phyloP scores from a whole-genome alignment of 208 protist genomes.

The Histomonas meleagridis region DNA sequence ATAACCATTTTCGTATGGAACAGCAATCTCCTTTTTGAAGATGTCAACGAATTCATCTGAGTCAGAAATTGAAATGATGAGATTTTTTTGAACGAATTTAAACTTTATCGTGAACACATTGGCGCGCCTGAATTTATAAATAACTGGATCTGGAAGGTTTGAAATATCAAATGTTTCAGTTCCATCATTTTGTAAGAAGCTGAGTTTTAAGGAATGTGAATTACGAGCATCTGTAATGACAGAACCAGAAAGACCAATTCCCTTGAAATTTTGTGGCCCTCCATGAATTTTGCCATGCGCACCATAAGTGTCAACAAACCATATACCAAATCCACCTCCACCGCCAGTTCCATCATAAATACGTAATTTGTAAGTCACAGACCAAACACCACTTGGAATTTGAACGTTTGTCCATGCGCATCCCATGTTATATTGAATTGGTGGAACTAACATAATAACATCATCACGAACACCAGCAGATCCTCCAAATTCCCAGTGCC shows the following conservation, averaged over 20 bases:
- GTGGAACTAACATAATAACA: background rate
- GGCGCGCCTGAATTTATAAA: background rate
- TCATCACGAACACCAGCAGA: background rate
- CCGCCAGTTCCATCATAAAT: background rate
- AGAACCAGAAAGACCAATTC: background rate
- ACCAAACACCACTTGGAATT: background rate
- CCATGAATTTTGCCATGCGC: background rate
- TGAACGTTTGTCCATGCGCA: background rate
- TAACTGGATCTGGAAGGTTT: background rate
- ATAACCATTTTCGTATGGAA: background rate
- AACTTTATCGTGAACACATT: background rate
- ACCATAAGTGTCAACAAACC: background rate
- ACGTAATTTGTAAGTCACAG: background rate
- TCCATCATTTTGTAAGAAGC: background rate
- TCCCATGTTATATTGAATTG: background rate
- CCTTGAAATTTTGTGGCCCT: background rate
- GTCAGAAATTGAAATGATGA: background rate
- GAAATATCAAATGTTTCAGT: background rate
- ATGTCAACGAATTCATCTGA: background rate
- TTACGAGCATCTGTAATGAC: background rate
- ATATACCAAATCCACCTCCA: background rate
- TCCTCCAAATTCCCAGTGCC: constrained; percentile 17
- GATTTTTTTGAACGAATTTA: background rate
- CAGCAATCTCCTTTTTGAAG: background rate
- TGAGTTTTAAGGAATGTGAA: background rate